Evolutionary conservation across 495 filamentous ascomycete species (phyloP).

Genomic region (Tuber calosporum): DNA sequence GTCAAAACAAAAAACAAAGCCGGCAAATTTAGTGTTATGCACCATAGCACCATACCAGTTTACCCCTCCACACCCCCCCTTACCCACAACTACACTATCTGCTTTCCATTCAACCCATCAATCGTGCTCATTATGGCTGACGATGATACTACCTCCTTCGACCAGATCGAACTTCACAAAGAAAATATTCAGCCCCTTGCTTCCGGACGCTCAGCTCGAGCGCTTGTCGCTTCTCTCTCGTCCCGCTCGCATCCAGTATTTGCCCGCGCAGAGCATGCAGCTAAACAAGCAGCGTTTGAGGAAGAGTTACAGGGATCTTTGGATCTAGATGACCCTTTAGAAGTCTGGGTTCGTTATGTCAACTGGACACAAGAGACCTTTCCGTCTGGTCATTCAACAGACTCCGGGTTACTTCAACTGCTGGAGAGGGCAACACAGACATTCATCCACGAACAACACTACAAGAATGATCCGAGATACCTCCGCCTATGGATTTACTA

Average conservation of each 20-base stretch:
- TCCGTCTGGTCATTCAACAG: slow-evolving; percentile 86
- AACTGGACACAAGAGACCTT: slow-evolving; percentile 94
- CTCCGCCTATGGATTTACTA: slow-evolving; percentile 90
- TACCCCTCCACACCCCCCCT: background rate
- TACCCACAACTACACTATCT: background rate
- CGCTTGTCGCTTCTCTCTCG: slow-evolving; percentile 59
- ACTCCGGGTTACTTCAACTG: slow-evolving; percentile 79
- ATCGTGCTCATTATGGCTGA: slow-evolving; percentile 26
- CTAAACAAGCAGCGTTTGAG: slow-evolving; percentile 76
- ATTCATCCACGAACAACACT: slow-evolving; percentile 74
- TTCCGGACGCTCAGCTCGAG: slow-evolving; percentile 80
- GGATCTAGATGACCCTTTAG: slow-evolving; percentile 90
- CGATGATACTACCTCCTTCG: slow-evolving; percentile 62
- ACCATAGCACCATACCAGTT: background rate
- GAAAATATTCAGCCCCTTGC: slow-evolving; percentile 95
- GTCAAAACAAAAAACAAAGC: background rate
- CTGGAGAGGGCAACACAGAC: slow-evolving; percentile 87
- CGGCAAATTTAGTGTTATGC: background rate
- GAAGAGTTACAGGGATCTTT: slow-evolving; percentile 65
- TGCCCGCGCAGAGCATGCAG: slow-evolving; percentile 64
- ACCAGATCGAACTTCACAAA: slow-evolving; percentile 91
- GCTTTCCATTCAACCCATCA: slow-evolving; percentile 5
- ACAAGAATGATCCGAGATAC: slow-evolving; percentile 91
- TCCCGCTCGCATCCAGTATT: slow-evolving; percentile 52
- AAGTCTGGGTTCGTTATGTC: slow-evolving; percentile 92